Conservation (phyloP, 1,284 basidiomycete genomes). For the Leccinum solheimii region DNA sequence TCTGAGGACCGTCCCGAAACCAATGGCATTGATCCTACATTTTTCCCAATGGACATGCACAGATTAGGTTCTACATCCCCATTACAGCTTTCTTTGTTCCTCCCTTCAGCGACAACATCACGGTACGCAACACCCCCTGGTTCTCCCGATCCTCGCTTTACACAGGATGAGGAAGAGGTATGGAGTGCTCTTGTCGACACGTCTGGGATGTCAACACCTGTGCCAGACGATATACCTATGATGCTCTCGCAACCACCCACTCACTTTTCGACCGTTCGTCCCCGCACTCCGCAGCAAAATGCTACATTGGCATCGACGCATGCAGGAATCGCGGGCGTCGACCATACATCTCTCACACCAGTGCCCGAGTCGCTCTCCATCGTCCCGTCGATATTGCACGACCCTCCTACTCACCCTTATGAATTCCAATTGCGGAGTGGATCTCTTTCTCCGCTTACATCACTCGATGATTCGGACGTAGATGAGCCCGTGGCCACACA, state of each 20-base stretch:
- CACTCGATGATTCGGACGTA: constrained; percentile 10
- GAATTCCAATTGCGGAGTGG: not conserved
- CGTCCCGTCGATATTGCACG: constrained; percentile 16
- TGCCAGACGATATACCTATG: not conserved
- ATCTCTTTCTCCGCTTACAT: constrained; percentile 25
- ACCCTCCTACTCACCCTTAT: not conserved
- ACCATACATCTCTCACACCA: not conserved
- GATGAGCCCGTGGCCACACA: not conserved
- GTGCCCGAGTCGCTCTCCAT: not conserved
- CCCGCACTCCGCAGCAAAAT: not conserved
- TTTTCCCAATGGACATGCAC: not conserved
- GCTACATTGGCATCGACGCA: not conserved
- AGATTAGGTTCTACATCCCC: constrained; percentile 5
- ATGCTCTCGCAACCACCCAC: constrained; percentile 3
- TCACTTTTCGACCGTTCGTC: constrained; percentile 2
- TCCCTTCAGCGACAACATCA: not conserved
- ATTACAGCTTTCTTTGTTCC: not conserved
- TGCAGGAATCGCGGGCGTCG: not conserved
- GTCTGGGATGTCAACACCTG: constrained; percentile 19
- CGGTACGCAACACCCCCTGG: constrained; percentile 14
- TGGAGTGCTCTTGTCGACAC: constrained; percentile 12
- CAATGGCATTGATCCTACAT: not conserved
- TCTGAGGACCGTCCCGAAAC: not conserved
- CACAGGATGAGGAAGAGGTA: constrained; percentile 27
- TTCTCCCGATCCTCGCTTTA: not conserved